phyloP scores from a whole-genome alignment of 2,329 filamentous ascomycete genomes.

The Ceratocystis huliohia region DNA sequence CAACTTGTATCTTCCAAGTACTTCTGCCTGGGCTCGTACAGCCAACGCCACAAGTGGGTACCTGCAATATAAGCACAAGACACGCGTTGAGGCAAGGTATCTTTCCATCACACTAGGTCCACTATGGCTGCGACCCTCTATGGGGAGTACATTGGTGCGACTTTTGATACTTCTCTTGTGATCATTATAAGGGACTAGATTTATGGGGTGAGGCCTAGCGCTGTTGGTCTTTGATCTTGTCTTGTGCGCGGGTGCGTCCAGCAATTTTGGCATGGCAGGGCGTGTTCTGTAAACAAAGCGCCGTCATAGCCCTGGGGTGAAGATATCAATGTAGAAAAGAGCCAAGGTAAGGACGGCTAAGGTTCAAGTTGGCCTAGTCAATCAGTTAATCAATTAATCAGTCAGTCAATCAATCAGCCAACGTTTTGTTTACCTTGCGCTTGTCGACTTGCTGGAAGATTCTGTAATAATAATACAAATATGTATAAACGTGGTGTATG shows the following conservation, averaged over 20 bases:
- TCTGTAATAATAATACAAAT: too few relatives aligned
- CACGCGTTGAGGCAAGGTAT: background rate
- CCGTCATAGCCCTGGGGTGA: slow-evolving; percentile 4
- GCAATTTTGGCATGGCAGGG: slow-evolving; percentile 1
- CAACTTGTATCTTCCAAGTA: background rate
- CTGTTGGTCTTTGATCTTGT: background rate
- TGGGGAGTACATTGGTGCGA: background rate
- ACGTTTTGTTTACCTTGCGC: too few relatives aligned
- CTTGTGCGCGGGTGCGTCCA: slow-evolving; percentile 10
- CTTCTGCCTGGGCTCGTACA: background rate
- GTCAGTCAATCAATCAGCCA: too few relatives aligned
- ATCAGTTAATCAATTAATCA: too few relatives aligned
- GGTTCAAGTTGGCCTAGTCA: background rate
- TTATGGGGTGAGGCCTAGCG: background rate
- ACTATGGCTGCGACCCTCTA: background rate
- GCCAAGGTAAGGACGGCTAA: too few relatives aligned
- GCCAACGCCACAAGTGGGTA: background rate
- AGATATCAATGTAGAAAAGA: background rate
- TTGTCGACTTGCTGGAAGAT: too few relatives aligned
- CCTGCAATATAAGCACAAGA: background rate
- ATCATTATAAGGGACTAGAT: background rate
- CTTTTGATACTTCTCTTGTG: background rate
- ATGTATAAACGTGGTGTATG: too few relatives aligned
- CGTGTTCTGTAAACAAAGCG: slow-evolving; percentile 7
- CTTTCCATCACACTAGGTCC: background rate